phyloP scores from a whole-genome alignment of 2,329 filamentous ascomycete genomes.

The Scleromitrula shiraiana region DNA sequence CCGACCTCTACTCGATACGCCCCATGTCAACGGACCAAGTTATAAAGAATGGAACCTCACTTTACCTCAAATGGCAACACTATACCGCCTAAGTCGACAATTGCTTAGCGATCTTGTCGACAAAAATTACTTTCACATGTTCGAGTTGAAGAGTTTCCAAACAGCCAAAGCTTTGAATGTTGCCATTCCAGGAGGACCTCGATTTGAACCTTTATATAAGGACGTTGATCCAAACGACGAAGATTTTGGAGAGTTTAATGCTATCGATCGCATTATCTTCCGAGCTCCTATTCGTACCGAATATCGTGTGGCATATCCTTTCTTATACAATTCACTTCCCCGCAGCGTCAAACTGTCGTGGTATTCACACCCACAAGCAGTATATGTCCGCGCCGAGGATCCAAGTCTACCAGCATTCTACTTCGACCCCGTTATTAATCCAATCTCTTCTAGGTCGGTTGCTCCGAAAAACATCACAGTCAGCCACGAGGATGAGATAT shows the following conservation, averaged over 20 bases:
- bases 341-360: conserved; percentile 88
- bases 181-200: conserved; percentile 90
- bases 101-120: conserved; percentile 88
- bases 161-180: conserved; percentile 97
- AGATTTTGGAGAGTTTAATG: conserved; percentile 99
- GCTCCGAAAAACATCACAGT: conserved; percentile 89
- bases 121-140: conserved; percentile 96
- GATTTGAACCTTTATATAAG: conserved; percentile 96
- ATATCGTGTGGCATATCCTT: conserved; percentile 90
- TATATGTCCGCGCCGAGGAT: conserved; percentile 83
- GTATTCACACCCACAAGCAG: conserved; percentile 89
- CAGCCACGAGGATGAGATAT: conserved; percentile 89
- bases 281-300: conserved; percentile 90
- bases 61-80: conserved; percentile 88
- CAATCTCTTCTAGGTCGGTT: conserved; percentile 89
- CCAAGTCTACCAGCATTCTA: conserved; percentile 90
- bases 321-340: conserved; percentile 91
- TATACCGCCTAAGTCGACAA: conserved; percentile 87
- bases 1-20: conserved; percentile 78
- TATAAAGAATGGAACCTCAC: conserved; percentile 95
- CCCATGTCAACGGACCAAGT: conserved; percentile 91
- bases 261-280: conserved; percentile 98
- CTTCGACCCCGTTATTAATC: conserved; percentile 96
- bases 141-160: conserved; percentile 88
- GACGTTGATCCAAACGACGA: conserved; percentile 98